These are phyloP conservation scores for Sindora glabra DNA, from an alignment of 306 rosid species.

Conservation along the genomic window DNA sequence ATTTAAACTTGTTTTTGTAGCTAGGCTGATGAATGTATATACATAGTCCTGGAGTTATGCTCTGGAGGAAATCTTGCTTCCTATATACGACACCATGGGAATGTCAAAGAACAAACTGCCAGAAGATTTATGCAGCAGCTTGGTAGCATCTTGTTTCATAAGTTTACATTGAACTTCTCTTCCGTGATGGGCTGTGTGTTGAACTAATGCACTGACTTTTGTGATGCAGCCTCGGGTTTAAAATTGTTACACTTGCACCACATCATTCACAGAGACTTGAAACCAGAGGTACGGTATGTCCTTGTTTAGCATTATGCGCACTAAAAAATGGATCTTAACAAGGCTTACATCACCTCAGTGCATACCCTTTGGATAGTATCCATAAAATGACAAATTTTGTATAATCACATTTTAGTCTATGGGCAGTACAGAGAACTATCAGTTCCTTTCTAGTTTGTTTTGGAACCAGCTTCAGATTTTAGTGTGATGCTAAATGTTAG, in stretches of 20 bases:
- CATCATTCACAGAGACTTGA: slow-evolving; percentile 58
- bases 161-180: background rate
- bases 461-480: background rate
- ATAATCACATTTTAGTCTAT: background rate
- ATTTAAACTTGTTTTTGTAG: background rate
- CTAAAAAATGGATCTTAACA: background rate
- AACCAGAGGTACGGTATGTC: slow-evolving; percentile 41
- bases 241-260: slow-evolving; percentile 30
- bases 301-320: background rate
- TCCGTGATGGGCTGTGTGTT: background rate
- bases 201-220: background rate
- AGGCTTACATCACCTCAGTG: background rate
- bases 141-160: slow-evolving; percentile 28
- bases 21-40: slow-evolving; percentile 38
- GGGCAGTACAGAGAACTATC: background rate
- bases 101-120: slow-evolving; percentile 39
- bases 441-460: background rate
- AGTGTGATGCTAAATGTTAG: background rate
- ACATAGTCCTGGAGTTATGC: slow-evolving; percentile 54
- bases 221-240: slow-evolving; percentile 38
- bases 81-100: slow-evolving; percentile 41
- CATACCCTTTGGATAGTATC: too few relatives aligned
- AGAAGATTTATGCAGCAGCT: slow-evolving; percentile 57
- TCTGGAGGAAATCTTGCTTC: slow-evolving; percentile 54
- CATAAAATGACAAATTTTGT: background rate